Evolutionary conservation across 768 basidiomycete species (phyloP), one percentile per base, ranked within the genome.

Genomic region (Cyclocybe cylindracea): DNA sequence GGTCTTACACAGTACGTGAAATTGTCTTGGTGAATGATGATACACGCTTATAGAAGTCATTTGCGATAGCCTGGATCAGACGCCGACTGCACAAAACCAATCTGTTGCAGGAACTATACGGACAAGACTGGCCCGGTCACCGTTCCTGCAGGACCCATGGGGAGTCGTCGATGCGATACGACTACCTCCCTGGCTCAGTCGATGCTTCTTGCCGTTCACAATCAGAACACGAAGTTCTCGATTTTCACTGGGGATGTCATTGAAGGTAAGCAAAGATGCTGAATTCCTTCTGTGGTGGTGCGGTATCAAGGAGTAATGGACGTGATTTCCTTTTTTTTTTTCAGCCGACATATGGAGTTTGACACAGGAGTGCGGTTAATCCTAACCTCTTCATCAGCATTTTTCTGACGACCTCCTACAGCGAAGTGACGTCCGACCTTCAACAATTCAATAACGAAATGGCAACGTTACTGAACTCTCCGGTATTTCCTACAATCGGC

Each of bases 191-290:
- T 85, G 14, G 74, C 74, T 1, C 70, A 77, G n/a, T 78, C 74
- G 46, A 74, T 82, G 76, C 67, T 84, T 1, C 57, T 65, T 8
- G 70, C 73, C 10, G 69, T 78, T 24, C 65, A 75, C 39, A 43
- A 54, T 4, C 56, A 64, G 29, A 63, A 67, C 11, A 73, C 68
- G 24, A 60, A 65, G 7, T 83, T 82, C 59, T 72, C 78, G 2
- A 75, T 86, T 18, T 84, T 84, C 56, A 86, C 83, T 4, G 84
- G 83, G 6, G 83, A 85, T 59, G 77, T 83, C 9, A 73, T 83
- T 6, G 82, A 83, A 63, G 78, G 80, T 79, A 47, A 44, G 63
- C 18, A 14, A n/a, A n/a, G 36, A 11, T 35, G 35, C 14, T 42
- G 34, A 6, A 18, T 10, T 39, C 35, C 29, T 10, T 3, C 24